Evolutionary conservation across 768 basidiomycete genomes (phyloP), one percentile per base, ranked within the genome.

Genomic region (Amanita subjunquillea): DNA sequence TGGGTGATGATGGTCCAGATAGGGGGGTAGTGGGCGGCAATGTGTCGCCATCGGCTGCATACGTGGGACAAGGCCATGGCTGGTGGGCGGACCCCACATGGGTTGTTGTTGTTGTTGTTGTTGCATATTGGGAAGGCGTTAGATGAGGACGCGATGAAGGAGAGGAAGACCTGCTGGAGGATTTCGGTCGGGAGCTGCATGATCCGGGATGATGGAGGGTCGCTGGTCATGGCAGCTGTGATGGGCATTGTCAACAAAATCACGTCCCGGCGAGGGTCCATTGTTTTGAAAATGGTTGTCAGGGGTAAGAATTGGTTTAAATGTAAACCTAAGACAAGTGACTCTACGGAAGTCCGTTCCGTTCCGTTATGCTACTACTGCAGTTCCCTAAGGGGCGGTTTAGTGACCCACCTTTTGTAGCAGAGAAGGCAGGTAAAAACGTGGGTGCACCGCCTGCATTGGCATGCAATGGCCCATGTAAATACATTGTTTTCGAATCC

Each of bases 11-110:
- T 15, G 41, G 25, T 10, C 51, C 51, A 52, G 30, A 52, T 42
- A 9, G 20, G 22, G 25, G 51, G 41, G 22, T 36, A 43, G 17
- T n/a, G n/a, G 36, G 44, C 3, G 5, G 42, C 9, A 15, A 52
- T 52, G 23, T 23, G 22, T 30, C 51, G 51, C 51, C 51, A 52
- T 29, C 43, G 51, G 23, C 15, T 52, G 36, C 51, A 52, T 42
- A 45, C 39, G 29, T 52, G 51, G 32, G 41, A 43, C 12, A 51
- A 17, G 13, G n/a, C 9, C 43, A 27, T 34, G 0, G 41, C 40
- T 7, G 51, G 22, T 4, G 37, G 20, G 6, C 27, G 48, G n/a
- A 25, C 17, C 17, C 0, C 3, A 6, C 17, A 29, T 27, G 48
- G n/a, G 23, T 3, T 8, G 23, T 13, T 17, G 20, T 3, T 3